A percentile compares a stretch with the other conserved stretches of the same genome.
phyloP scores from a whole-genome alignment of 169 alveolate species.

The Plasmodium fragile region DNA sequence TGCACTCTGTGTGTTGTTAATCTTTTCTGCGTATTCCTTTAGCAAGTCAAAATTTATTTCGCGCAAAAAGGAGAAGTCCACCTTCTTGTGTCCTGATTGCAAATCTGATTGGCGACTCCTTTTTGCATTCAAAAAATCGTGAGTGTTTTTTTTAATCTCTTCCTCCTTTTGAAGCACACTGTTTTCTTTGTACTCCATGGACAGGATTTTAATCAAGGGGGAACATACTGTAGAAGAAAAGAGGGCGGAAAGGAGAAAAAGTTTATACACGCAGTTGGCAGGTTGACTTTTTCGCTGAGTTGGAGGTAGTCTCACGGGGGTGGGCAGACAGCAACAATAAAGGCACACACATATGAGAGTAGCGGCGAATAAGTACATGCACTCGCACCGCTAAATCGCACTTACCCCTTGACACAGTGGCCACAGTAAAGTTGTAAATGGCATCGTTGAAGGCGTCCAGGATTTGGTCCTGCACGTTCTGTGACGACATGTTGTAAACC shows the following conservation, averaged over 20 bases:
- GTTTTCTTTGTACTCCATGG: constrained; percentile 46
- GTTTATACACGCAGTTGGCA: background rate
- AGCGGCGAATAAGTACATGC: background rate
- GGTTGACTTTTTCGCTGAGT: background rate
- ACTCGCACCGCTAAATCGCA: background rate
- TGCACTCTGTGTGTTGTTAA: background rate
- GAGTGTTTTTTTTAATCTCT: constrained; percentile 18
- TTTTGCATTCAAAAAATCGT: constrained; percentile 16
- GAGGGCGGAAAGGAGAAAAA: background rate
- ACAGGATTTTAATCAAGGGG: constrained; percentile 57
- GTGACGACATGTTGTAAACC: constrained; percentile 38
- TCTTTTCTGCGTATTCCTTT: constrained; percentile 11
- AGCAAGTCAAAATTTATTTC: constrained; percentile 17
- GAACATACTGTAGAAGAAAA: constrained; percentile 18
- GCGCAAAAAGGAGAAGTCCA: constrained; percentile 9
- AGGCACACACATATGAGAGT: background rate
- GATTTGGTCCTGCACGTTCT: constrained; percentile 13
- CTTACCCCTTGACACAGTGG: constrained; percentile 53
- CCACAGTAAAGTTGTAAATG: constrained; percentile 47
- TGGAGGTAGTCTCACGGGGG: background rate
- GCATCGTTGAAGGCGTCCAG: constrained; percentile 40
- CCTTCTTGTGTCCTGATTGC: background rate
- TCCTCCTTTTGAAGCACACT: constrained; percentile 26
- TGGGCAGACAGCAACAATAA: background rate
- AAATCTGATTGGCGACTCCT: constrained; percentile 1